Evolutionary conservation across 805 yeast species (phyloP).

Genomic region (Candida awuae): DNA sequence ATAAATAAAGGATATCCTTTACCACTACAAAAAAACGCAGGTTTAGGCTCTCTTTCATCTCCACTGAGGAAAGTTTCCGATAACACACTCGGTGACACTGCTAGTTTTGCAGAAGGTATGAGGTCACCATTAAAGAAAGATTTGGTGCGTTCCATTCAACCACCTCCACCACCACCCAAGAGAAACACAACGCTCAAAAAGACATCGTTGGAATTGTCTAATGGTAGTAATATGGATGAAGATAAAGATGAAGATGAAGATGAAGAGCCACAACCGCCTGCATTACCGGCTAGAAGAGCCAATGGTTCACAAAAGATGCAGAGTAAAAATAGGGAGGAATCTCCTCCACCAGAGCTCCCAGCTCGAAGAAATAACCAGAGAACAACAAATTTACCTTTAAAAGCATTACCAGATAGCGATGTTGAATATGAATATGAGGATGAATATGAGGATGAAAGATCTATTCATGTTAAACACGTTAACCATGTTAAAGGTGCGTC

Average conservation of each 20-base stretch:
- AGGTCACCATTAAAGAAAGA: slow-evolving; percentile 7
- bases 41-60: not conserved
- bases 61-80: slow-evolving; percentile 1
- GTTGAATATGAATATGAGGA: slow-evolving; percentile 1
- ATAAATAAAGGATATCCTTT: slow-evolving; percentile 1
- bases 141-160: not conserved
- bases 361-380: slow-evolving; percentile 2
- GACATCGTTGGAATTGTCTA: too few relatives aligned
- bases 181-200: not conserved
- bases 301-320: not conserved
- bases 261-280: slow-evolving; percentile 1
- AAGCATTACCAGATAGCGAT: not conserved
- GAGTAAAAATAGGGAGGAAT: too few relatives aligned
- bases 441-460: slow-evolving; percentile 2
- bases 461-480: not conserved
- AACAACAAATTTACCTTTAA: too few relatives aligned
- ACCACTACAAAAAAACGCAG: slow-evolving; percentile 9
- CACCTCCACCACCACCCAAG: slow-evolving; percentile 5
- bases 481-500: not conserved
- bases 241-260: slow-evolving; percentile 1
- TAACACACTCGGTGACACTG: slow-evolving; percentile 1
- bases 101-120: slow-evolving; percentile 12
- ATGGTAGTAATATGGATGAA: not conserved
- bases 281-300: not conserved
- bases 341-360: slow-evolving; percentile 8